A percentile compares a stretch with the other conserved stretches of the same genome.
Conservation (phyloP, 805 yeast species). For the Starmerella scarabaei region DNA sequence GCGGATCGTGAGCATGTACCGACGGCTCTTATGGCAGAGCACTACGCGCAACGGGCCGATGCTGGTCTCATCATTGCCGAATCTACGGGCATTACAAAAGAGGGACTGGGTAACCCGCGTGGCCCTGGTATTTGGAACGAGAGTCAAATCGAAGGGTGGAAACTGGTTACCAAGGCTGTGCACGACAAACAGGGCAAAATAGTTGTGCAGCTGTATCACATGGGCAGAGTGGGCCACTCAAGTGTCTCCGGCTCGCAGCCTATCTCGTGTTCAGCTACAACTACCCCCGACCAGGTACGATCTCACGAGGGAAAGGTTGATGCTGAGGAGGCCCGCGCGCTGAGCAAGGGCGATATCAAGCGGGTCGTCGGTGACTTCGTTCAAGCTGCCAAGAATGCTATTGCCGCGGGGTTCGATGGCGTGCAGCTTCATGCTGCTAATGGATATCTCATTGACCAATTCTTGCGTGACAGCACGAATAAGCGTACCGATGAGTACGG, state of each 20-base stretch:
- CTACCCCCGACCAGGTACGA: constrained; percentile 20
- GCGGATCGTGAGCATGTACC: constrained; percentile 28
- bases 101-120: constrained; percentile 32
- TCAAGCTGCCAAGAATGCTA: constrained; percentile 40
- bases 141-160: constrained; percentile 26
- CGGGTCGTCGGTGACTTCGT: constrained; percentile 35
- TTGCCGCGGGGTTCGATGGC: constrained; percentile 46
- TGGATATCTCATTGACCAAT: constrained; percentile 42
- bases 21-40: constrained; percentile 35
- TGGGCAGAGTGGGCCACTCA: constrained; percentile 16
- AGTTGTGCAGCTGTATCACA: constrained; percentile 17
- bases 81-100: constrained; percentile 37
- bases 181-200: constrained; percentile 22
- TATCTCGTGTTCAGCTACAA: constrained; percentile 8
- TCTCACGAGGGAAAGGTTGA: constrained; percentile 17
- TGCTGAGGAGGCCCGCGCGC: constrained; percentile 36
- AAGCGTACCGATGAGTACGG: constrained; percentile 50
- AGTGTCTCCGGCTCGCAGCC: constrained; percentile 8
- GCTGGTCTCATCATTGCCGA: constrained; percentile 40
- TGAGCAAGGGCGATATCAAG: constrained; percentile 38
- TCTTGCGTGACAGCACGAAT: constrained; percentile 37
- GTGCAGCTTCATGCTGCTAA: constrained; percentile 56
- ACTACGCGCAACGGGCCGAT: constrained; percentile 44
- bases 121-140: constrained; percentile 24
- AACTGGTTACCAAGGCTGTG: constrained; percentile 25